Base-by-base conservation (phyloP, 208 protist species). In the Crithidia mellificae region DNA sequence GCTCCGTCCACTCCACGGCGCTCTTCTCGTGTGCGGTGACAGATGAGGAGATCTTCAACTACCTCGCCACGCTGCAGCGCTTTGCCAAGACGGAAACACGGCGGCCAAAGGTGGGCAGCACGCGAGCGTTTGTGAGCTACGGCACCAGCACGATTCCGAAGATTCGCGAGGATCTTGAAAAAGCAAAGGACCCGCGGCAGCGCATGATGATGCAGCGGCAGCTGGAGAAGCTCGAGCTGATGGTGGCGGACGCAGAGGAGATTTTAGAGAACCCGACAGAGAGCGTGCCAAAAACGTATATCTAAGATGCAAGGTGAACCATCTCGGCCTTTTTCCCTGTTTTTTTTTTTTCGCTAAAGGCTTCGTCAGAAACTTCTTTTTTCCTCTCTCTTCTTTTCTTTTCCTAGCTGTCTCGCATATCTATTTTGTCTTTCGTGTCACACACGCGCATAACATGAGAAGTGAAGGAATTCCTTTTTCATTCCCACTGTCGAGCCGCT, bases 31-130 rank as follows among this genome's bases (percentile, higher is more conserved):
- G 53, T 44, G 62, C 29, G 4, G 51, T 61, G 63, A 75, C 46
- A 9, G 69, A 80, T 53, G 62, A 63, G 6, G 68, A 73, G 43
- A 51, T 80, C 14, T 68, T 77, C 36, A 78, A 54, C 58, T 81
- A 77, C 63, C 61, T 92, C 8, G 59, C 41, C 6, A 85, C 84
- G 50, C 72, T 92, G 30, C 68, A 88, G 54, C 81, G 87, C 59
- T 82, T 90, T 34, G 59, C 72, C n/a, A 82, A 87, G 68, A 79
- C 87, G n/a, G 71, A 88, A 63, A 85, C 77, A 52, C 85, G 83
- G 32, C 74, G 70, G 49, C 78, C 85, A 8, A 87, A 85, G 57
- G 41, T 88, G 25, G 84, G 84, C 27, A 86, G 78, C 62, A 68
- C 80, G 22, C 77, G 77, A 24, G 63, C 71, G 36, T 92, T 92